Evolutionary conservation across 2,329 filamentous ascomycete genomes (phyloP), one percentile per base, ranked within the genome.

Genomic region (Chaetomiaceae sp.): DNA sequence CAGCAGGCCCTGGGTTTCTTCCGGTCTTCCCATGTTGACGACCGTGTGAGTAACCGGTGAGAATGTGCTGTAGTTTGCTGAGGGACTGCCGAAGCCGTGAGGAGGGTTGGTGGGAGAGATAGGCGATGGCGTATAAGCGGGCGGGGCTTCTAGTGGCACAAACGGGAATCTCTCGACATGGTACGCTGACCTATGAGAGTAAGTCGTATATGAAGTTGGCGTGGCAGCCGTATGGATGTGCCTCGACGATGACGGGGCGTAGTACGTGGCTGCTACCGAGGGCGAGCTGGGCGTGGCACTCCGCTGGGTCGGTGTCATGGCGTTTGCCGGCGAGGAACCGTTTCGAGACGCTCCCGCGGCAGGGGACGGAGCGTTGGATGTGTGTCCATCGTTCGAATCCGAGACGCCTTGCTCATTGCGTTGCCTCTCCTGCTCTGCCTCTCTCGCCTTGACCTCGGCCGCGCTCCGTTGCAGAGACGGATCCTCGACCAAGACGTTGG

Each of bases 401-500:
- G 66, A 68, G 66, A 69, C 61, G 43, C 56, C 59, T n/a, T 42
- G 19, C 37, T 29, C 48, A 51, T 55, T 60, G 15, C 33, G 56
- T 15, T 59, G 54, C 37, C 67, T 69, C 64, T 77, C 75, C 53
- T 72, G 64, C 29, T 70, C 69, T 5, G 71, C 75, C 61, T 79
- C 75, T 27, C 65, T 65, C 20, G 71, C 72, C 66, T 80, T 80
- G 51, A 69, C 66, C 53, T 69, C 66, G 57, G 61, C 63, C 31
- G 57, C 66, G 55, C 60, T 67, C 57, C 69, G 64, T 48, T 65
- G 64, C 48, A 77, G 64, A 42, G 72, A 76, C 43, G 77, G 76
- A 56, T 81, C 77, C 57, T 71, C 68, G 50, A 80, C 73, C 55
- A 76, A 67, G 47, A 79, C 66, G 63, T 78, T 72, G 38, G 77